Evolutionary conservation across 768 basidiomycete genomes (phyloP), one percentile per base, ranked within the genome.

Genomic region (Daedalea quercina): DNA sequence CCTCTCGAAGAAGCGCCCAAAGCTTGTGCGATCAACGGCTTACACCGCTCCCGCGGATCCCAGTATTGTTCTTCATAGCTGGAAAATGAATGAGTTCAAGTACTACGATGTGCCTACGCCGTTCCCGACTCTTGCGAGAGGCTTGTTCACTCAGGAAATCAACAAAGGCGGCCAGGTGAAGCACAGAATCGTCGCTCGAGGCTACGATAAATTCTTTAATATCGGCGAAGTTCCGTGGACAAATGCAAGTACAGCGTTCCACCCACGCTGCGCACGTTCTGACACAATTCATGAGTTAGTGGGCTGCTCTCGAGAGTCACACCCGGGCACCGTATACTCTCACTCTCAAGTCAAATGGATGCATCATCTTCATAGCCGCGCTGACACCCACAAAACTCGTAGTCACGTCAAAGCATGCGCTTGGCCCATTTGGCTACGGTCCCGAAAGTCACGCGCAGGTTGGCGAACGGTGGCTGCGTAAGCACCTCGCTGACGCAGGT

Each of bases 201-300:
- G 95, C 0, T 98, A 99, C 65, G 96, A 98, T 74, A 99, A 99
- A 73, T 98, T 99, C 70, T 98, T 97, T 76, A 97, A 96, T 65
- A 90, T 96, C 26, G 90, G 85, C 3, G 96, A 99, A 67, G 92
- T 97, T 3, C 90, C 87, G 2, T 98, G 94, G 93, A 94, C 87
- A 0, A 83, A 84, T 52, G 95, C 95, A 64, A 60, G 89, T 73
- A 7, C 22, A 19, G 7, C 8, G 8, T 19, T 15, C 15, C 37
- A 40, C 19, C 15, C 19, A 6, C 15, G 7, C 37, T 40, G 4
- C 37, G 17, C 17, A 19, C 37, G 34, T 9, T 49, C 44, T 37
- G 2, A 44, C n/a, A 3, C 12, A 1, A 15, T 50, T 19, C 19
- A n/a, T 47, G 20, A 50, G 41, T 24, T 52, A 95, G 92, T 96